Conservation (phyloP, 2,329 filamentous ascomycete genomes). For the Nakataea oryzae region DNA sequence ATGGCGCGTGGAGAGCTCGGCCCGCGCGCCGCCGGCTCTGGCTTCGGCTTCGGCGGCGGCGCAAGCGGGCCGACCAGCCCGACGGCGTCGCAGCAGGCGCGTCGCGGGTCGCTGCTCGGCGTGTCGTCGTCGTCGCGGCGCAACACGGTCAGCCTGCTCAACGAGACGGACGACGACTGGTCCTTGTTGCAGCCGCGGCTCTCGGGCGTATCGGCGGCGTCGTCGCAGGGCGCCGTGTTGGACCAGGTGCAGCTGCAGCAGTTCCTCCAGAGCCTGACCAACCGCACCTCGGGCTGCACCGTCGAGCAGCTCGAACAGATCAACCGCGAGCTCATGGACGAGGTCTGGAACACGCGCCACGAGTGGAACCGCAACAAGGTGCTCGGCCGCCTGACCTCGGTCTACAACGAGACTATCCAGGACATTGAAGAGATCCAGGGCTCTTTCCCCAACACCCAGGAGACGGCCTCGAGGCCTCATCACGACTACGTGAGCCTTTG, state of each 20-base stretch:
- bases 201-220: constrained; percentile 13
- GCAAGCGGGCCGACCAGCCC: constrained; percentile 17
- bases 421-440: constrained; percentile 53
- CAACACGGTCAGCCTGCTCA: constrained; percentile 26
- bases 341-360: constrained; percentile 67
- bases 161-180: constrained; percentile 23
- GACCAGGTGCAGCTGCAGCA: constrained; percentile 38
- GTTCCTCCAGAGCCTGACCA: constrained; percentile 54
- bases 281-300: constrained; percentile 63
- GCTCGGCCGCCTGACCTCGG: constrained; percentile 38
- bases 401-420: constrained; percentile 65
- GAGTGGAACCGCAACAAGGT: constrained; percentile 80
- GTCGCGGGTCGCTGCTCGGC: background rate
- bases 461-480: background rate
- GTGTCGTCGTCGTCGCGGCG: background rate
- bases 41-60: background rate
- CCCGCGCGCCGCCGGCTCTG: constrained; percentile 11
- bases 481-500: background rate
- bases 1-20: constrained; percentile 26
- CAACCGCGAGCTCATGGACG: constrained; percentile 81
- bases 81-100: constrained; percentile 6
- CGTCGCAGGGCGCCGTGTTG: constrained; percentile 33
- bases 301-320: constrained; percentile 95
- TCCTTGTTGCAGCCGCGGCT: constrained; percentile 12
- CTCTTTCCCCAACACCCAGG: constrained; percentile 32